A percentile compares a stretch with the other conserved stretches of the same genome.
phyloP scores from a whole-genome alignment of 768 basidiomycete species.

The Psilocybe cyanescens region DNA sequence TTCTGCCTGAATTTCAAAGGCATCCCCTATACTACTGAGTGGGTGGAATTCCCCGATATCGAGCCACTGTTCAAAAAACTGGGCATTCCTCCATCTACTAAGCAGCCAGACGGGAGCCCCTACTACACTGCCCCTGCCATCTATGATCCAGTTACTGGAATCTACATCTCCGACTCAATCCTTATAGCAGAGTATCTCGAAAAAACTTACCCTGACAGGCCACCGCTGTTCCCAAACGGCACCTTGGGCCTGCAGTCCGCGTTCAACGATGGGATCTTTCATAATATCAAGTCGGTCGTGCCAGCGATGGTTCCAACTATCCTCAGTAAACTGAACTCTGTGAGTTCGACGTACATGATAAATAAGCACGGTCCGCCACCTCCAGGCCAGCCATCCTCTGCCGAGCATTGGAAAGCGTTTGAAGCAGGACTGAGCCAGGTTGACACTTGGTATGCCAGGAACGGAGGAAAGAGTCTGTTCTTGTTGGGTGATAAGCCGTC shows the following conservation, averaged over 20 bases:
- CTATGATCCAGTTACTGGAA: conserved; percentile 38
- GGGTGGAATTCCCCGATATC: conserved; percentile 53
- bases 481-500: conserved; percentile 38
- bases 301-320: not conserved
- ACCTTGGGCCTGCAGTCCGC: conserved; percentile 21
- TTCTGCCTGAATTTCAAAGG: conserved; percentile 33
- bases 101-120: conserved; percentile 35
- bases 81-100: conserved; percentile 36
- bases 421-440: conserved; percentile 30
- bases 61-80: conserved; percentile 32
- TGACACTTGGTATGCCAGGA: conserved; percentile 27
- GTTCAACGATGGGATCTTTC: conserved; percentile 5
- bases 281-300: not conserved
- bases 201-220: conserved; percentile 38
- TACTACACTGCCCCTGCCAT: conserved; percentile 49
- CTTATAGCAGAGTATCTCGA: conserved; percentile 52
- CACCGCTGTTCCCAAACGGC: conserved; percentile 30
- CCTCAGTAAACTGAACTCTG: not conserved
- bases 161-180: conserved; percentile 41
- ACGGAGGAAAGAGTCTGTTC: conserved; percentile 27
- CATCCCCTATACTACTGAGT: conserved; percentile 43
- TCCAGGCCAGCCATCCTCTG: conserved; percentile 25
- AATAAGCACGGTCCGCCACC: not conserved
- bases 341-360: not conserved
- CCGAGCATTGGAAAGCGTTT: conserved; percentile 36